Conservation (phyloP, 2,329 filamentous ascomycete species). For the Coniosporium tulheliwenetii region DNA sequence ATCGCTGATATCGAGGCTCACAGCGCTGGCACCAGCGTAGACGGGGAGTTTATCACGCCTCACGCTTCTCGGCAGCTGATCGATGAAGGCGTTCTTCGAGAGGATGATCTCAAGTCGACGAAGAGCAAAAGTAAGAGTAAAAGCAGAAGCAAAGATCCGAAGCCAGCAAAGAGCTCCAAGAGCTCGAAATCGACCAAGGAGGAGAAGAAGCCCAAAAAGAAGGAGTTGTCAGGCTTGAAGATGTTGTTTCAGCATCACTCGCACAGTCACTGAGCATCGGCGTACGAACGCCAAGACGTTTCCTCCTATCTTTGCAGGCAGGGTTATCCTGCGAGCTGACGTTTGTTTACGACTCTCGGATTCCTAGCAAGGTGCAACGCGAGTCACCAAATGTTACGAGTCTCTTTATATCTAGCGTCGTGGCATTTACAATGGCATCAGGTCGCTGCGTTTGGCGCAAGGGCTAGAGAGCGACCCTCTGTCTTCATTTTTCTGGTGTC, state of each 20-base stretch:
- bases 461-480: too few relatives aligned
- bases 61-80: slow-evolving; percentile 31
- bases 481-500: too few relatives aligned
- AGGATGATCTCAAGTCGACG: slow-evolving; percentile 27
- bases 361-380: too few relatives aligned
- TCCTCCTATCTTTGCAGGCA: too few relatives aligned
- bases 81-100: slow-evolving; percentile 28
- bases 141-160: slow-evolving; percentile 15
- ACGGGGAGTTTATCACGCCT: slow-evolving; percentile 50
- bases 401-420: too few relatives aligned
- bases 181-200: slow-evolving; percentile 2
- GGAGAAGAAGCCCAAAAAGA: slow-evolving; percentile 14
- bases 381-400: too few relatives aligned
- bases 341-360: too few relatives aligned
- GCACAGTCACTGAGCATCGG: too few relatives aligned
- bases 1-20: slow-evolving; percentile 41
- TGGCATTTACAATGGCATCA: too few relatives aligned
- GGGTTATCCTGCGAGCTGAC: too few relatives aligned
- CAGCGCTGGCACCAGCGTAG: slow-evolving; percentile 43
- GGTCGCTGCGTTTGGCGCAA: too few relatives aligned
- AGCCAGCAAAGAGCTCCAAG: slow-evolving; percentile 6
- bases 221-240: slow-evolving; percentile 24
- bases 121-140: slow-evolving; percentile 13
- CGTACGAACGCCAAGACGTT: too few relatives aligned
- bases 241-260: slow-evolving; percentile 21